Evolutionary conservation across 2,329 filamentous ascomycete species (phyloP).

Genomic region (Beauveria caledonica): DNA sequence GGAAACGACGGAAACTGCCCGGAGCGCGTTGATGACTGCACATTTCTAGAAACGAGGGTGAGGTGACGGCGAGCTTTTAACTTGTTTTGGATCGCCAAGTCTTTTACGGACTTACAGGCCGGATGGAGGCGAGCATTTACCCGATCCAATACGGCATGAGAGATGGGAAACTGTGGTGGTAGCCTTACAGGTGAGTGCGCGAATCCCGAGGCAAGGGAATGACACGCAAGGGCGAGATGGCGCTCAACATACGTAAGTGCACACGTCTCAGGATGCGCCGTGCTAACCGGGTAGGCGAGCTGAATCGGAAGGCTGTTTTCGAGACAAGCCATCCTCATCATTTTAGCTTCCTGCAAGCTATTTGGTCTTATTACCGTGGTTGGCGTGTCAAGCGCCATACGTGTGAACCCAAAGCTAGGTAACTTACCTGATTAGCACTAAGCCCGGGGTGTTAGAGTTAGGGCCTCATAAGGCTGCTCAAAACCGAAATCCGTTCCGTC

Average conservation of each 20-base stretch:
- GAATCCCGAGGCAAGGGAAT: background rate
- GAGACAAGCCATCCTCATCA: background rate
- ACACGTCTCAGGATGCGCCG: background rate
- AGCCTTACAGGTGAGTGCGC: background rate
- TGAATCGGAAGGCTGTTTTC: background rate
- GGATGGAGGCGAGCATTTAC: background rate
- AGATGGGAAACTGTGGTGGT: background rate
- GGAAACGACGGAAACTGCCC: background rate
- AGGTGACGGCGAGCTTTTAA: background rate
- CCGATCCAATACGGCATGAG: background rate
- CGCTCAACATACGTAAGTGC: slow-evolving; percentile 2
- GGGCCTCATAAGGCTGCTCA: background rate
- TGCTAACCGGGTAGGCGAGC: background rate
- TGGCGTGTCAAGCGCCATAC: background rate
- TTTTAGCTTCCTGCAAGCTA: background rate
- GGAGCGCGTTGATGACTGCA: slow-evolving; percentile 3
- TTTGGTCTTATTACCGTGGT: background rate
- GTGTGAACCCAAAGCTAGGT: background rate
- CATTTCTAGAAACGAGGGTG: background rate
- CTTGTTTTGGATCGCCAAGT: background rate
- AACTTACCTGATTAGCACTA: background rate
- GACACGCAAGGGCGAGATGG: background rate
- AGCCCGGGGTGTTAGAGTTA: background rate
- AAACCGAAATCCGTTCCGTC: slow-evolving; percentile 5
- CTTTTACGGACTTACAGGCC: background rate